Conservation (phyloP, 345 rosid species). For the Abelmoschus esculentus region DNA sequence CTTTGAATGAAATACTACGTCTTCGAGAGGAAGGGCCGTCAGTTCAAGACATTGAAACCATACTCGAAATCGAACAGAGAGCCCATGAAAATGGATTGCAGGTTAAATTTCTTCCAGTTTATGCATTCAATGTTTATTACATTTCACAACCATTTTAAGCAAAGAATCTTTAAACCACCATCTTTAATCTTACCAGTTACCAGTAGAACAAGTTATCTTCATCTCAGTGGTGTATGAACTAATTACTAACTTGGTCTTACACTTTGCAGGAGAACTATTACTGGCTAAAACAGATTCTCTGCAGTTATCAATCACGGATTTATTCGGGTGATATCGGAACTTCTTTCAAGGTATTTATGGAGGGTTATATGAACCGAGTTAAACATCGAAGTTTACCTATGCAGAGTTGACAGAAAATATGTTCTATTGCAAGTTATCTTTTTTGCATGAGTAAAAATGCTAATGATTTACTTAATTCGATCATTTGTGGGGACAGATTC, state of each 20-base stretch:
- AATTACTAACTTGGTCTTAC: background rate
- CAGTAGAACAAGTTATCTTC: background rate
- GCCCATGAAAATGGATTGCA: conserved; percentile 90
- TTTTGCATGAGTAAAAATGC: background rate
- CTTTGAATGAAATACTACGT: conserved; percentile 71
- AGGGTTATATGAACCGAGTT: background rate
- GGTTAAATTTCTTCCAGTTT: conserved; percentile 25
- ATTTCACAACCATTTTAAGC: background rate
- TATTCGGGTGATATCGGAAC: conserved; percentile 49
- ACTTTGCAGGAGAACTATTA: conserved; percentile 33
- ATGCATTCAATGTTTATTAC: conserved; percentile 38
- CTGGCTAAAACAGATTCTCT: conserved; percentile 50
- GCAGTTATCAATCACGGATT: conserved; percentile 71
- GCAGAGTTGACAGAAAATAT: background rate
- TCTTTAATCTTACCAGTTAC: background rate
- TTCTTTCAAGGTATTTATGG: conserved; percentile 42
- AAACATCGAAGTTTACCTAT: background rate
- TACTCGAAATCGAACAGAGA: conserved; percentile 91
- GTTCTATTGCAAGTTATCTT: background rate
- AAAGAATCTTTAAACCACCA: background rate
- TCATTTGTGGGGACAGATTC: conserved; percentile 36
- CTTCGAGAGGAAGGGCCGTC: conserved; percentile 80
- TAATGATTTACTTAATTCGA: background rate
- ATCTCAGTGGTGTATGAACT: background rate
- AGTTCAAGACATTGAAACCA: conserved; percentile 59